phyloP scores from a whole-genome alignment of 495 filamentous ascomycete species.

The Talaromyces wortmannii region DNA sequence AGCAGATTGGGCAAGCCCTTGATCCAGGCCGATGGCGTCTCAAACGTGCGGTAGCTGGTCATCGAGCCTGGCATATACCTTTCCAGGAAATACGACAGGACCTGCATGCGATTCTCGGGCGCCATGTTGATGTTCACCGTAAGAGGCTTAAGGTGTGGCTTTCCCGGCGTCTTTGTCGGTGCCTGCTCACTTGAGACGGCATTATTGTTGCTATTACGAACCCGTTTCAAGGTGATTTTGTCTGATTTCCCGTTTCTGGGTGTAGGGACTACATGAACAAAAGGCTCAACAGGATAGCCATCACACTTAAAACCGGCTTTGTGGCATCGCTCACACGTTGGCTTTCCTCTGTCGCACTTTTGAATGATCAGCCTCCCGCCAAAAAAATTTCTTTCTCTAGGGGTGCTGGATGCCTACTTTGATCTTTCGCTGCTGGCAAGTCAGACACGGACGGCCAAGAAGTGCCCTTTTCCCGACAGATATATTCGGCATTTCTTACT shows the following conservation, averaged over 20 bases:
- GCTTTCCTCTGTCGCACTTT: conserved; percentile 15
- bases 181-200: background rate
- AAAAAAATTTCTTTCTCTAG: background rate
- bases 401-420: conserved; percentile 12
- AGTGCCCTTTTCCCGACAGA: conserved; percentile 1
- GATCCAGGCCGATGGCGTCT: conserved; percentile 2
- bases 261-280: conserved; percentile 5
- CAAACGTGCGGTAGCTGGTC: background rate
- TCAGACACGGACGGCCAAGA: conserved; percentile 10
- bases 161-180: background rate
- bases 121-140: background rate
- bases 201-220: background rate
- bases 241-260: background rate
- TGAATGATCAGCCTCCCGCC: background rate
- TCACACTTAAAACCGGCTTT: conserved; percentile 12
- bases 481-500: conserved; percentile 3
- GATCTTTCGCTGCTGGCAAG: conserved; percentile 17
- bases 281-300: conserved; percentile 10
- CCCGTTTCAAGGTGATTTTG: background rate
- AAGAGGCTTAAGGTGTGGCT: background rate
- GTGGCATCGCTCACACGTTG: conserved; percentile 14
- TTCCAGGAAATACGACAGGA: conserved; percentile 4
- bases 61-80: conserved; percentile 3
- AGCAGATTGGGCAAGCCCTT: background rate
- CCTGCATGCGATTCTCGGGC: conserved; percentile 5